A percentile compares a stretch with the other conserved stretches of the same genome.
phyloP scores from a whole-genome alignment of 2,329 filamentous ascomycete species.

The Knufia petricola region DNA sequence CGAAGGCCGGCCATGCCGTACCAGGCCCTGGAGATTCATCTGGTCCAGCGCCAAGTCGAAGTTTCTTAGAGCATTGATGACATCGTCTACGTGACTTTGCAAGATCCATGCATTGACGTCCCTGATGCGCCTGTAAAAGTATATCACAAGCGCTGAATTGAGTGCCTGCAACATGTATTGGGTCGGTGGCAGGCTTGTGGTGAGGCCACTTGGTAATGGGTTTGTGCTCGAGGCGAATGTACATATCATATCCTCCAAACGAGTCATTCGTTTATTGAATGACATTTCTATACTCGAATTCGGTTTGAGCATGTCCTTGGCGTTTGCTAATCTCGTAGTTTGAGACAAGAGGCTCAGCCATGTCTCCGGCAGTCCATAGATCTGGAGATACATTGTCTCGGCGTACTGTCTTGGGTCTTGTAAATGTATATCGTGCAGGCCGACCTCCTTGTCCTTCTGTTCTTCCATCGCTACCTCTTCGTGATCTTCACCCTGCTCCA shows the following conservation, averaged over 20 bases:
- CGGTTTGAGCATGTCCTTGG: slow-evolving; percentile 25
- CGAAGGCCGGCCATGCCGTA: slow-evolving; percentile 32
- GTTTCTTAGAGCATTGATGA: slow-evolving; percentile 26
- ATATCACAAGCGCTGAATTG: slow-evolving; percentile 33
- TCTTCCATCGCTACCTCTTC: slow-evolving; percentile 32
- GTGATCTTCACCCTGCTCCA: slow-evolving; percentile 28
- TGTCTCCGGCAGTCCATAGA: slow-evolving; percentile 37
- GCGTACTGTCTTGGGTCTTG: slow-evolving; percentile 28
- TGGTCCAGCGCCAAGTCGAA: slow-evolving; percentile 24
- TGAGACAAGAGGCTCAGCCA: slow-evolving; percentile 38
- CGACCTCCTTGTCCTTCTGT: slow-evolving; percentile 27
- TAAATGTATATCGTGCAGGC: slow-evolving; percentile 33
- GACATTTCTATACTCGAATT: slow-evolving; percentile 24
- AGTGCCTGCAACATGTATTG: slow-evolving; percentile 32
- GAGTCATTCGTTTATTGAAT: slow-evolving; percentile 24
- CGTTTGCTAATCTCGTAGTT: slow-evolving; percentile 35
- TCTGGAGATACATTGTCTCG: slow-evolving; percentile 31
- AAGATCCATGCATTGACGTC: slow-evolving; percentile 32
- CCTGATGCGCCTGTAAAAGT: slow-evolving; percentile 35
- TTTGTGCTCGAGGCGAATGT: slow-evolving; percentile 22
- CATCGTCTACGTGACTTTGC: slow-evolving; percentile 31
- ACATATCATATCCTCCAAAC: slow-evolving; percentile 29
- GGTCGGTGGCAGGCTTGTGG: slow-evolving; percentile 18
- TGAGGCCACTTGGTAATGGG: slow-evolving; percentile 2
- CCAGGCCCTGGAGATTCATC: slow-evolving; percentile 19